phyloP scores from a whole-genome alignment of 371 early-diverging fungal species.

The Mortierella sp. region DNA sequence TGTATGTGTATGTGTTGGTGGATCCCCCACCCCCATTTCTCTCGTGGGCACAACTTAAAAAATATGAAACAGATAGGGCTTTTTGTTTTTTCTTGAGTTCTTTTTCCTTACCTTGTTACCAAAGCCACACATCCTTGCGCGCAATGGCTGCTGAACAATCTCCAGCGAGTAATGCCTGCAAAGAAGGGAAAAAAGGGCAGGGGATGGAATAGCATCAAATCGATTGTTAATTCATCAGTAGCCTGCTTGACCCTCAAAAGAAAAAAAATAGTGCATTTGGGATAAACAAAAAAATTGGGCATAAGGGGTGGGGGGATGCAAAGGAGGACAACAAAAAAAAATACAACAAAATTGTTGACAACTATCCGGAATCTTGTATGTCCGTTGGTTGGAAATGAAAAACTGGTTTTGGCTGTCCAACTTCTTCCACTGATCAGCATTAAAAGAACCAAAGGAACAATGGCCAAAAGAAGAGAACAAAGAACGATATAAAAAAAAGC shows the following conservation, averaged over 20 bases:
- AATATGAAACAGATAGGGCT: too few species aligned
- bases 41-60: too few species aligned
- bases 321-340: neutral
- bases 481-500: too few species aligned
- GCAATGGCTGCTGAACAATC: constrained; percentile 76
- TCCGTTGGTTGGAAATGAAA: neutral
- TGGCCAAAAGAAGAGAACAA: neutral
- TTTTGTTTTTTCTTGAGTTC: neutral
- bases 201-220: neutral
- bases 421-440: neutral
- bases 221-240: neutral
- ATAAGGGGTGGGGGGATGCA: neutral
- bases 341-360: neutral
- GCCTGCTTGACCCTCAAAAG: constrained; percentile 74
- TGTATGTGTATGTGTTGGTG: too few species aligned
- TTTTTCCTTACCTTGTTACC: constrained; percentile 66
- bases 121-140: constrained; percentile 87
- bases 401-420: neutral
- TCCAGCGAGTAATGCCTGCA: constrained; percentile 30
- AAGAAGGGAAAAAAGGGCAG: neutral
- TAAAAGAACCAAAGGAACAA: neutral
- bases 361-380: too few species aligned
- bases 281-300: neutral
- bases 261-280: constrained; percentile 13
- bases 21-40: too few species aligned